Evolutionary conservation across 2,329 filamentous ascomycete genomes (phyloP).

Genomic region (Xylariales sp.): DNA sequence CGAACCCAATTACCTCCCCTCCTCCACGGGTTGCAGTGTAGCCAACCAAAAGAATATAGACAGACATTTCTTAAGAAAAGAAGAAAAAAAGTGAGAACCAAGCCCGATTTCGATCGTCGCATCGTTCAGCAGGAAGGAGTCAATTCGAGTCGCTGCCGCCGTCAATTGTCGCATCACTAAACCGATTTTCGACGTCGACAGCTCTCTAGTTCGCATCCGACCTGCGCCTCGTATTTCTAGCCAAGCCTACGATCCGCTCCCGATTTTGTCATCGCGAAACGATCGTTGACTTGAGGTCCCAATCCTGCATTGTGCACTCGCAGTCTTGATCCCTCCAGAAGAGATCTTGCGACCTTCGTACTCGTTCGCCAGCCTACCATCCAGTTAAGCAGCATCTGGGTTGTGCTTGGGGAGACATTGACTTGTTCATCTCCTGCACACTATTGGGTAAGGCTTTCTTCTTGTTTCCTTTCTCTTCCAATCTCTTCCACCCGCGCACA

Average conservation of each 20-base stretch:
- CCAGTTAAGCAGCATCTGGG: constrained; percentile 13
- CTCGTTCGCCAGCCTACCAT: constrained; percentile 7
- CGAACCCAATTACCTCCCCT: no score
- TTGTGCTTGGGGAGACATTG: constrained; percentile 82
- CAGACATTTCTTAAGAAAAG: constrained; percentile 20
- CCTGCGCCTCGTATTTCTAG: constrained; percentile 20
- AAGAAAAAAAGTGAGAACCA: constrained; percentile 11
- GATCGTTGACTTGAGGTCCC: constrained; percentile 12
- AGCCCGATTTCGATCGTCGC: constrained; percentile 12
- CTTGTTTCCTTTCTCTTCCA: constrained; percentile 13
- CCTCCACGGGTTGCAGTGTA: constrained; percentile 30
- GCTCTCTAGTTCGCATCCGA: constrained; percentile 14
- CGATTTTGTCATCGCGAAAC: constrained; percentile 13
- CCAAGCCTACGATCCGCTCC: constrained; percentile 4
- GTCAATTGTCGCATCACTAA: constrained; percentile 20
- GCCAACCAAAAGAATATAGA: constrained; percentile 18
- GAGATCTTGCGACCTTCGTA: constrained; percentile 16
- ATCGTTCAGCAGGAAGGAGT: constrained; percentile 17
- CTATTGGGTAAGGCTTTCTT: constrained; percentile 53
- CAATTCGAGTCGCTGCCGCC: constrained; percentile 18
- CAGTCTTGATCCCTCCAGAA: constrained; percentile 24
- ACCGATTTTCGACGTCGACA: constrained; percentile 23
- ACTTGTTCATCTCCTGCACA: constrained; percentile 94
- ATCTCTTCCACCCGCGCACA: constrained; percentile 9
- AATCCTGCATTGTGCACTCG: constrained; percentile 20